Conservation (phyloP, 192 early-diverging fungal genomes). For the Coemansia sp. region DNA sequence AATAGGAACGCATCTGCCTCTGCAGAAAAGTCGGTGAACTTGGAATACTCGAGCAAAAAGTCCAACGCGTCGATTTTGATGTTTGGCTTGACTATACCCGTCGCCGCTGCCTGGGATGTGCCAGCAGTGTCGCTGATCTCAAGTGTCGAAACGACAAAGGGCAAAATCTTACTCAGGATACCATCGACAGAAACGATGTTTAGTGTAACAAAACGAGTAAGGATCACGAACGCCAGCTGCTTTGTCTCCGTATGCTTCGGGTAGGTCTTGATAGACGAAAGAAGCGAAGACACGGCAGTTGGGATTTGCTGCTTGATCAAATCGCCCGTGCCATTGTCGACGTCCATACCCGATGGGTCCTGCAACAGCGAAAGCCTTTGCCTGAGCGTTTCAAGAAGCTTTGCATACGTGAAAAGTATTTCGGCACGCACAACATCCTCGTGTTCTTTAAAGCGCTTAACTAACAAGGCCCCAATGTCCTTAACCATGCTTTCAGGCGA, state of each 20-base stretch:
- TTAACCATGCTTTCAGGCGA: constrained; percentile 12
- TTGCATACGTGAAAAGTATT: constrained; percentile 37
- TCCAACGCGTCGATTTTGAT: constrained; percentile 47
- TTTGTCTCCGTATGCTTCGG: constrained; percentile 47
- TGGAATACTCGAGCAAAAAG: constrained; percentile 25
- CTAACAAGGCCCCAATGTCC: constrained; percentile 28
- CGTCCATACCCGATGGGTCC: constrained; percentile 17
- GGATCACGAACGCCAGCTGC: constrained; percentile 46
- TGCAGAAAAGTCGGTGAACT: constrained; percentile 14
- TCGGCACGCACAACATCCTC: constrained; percentile 52
- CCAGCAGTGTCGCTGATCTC: constrained; percentile 32
- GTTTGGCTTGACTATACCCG: constrained; percentile 39
- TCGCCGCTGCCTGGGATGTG: constrained; percentile 32
- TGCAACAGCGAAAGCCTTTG: neutral
- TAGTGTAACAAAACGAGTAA: constrained; percentile 22
- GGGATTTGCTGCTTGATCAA: constrained; percentile 30
- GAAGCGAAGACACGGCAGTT: constrained; percentile 18
- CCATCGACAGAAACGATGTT: constrained; percentile 22
- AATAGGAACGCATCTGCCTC: constrained; percentile 23
- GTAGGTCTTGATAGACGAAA: constrained; percentile 33
- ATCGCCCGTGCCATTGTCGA: constrained; percentile 16
- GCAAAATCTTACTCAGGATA: constrained; percentile 15
- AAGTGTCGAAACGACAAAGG: constrained; percentile 25
- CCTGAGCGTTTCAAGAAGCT: constrained; percentile 12
- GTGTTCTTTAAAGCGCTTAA: constrained; percentile 37